Percentiles rank a stretch among this genome's conserved stretches.
phyloP scores from a whole-genome alignment of 108 stramenopile genomes.

The Skeletonema potamos region DNA sequence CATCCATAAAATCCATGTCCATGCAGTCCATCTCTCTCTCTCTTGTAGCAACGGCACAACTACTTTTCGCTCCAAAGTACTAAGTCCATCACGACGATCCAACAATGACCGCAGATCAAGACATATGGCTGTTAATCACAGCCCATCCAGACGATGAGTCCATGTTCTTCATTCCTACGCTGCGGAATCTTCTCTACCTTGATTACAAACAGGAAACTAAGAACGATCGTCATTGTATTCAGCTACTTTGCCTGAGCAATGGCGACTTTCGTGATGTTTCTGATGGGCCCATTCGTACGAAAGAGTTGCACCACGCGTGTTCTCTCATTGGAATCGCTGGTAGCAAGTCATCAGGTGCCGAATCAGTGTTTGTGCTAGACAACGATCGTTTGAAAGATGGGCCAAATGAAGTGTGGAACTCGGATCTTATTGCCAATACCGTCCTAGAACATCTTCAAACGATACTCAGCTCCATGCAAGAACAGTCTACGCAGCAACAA shows the following conservation, averaged over 20 bases:
- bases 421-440: slow-evolving; percentile 15
- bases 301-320: slow-evolving; percentile 57
- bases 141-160: slow-evolving; percentile 59
- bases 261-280: slow-evolving; percentile 60
- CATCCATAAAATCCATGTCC: no score
- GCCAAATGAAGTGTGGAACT: slow-evolving; percentile 48
- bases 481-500: slow-evolving; percentile 24
- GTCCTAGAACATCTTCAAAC: slow-evolving; percentile 17
- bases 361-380: slow-evolving; percentile 28
- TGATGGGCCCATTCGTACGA: slow-evolving; percentile 65
- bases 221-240: slow-evolving; percentile 10
- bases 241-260: slow-evolving; percentile 76
- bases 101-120: slow-evolving; percentile 3
- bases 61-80: no score
- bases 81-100: no score
- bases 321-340: slow-evolving; percentile 40
- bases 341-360: background rate
- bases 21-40: no score
- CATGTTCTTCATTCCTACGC: slow-evolving; percentile 82
- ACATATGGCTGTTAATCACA: slow-evolving; percentile 42
- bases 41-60: no score
- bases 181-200: slow-evolving; percentile 32
- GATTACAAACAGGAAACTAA: background rate
- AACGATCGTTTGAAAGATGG: slow-evolving; percentile 42
- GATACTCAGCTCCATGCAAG: background rate